These are phyloP conservation scores for Polyplosphaeria fusca DNA, from an alignment of 495 filamentous ascomycete species.

Conservation along the genomic window DNA sequence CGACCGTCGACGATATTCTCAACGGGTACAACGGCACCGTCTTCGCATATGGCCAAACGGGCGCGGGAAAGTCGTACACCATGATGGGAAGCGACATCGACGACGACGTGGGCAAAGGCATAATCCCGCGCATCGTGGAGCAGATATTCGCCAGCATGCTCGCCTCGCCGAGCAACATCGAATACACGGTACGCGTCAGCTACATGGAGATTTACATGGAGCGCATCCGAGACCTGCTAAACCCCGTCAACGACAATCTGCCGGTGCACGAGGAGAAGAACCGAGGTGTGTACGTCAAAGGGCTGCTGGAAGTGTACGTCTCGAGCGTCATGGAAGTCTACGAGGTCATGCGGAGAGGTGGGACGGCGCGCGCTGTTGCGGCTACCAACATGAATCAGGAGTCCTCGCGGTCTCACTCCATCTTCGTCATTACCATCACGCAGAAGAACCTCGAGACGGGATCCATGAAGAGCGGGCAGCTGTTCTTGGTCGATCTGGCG, in stretches of 20 bases:
- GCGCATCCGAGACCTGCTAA: conserved; percentile 87
- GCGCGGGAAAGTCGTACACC: conserved; percentile 96
- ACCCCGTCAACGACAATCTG: conserved; percentile 90
- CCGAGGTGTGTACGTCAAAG: conserved; percentile 94
- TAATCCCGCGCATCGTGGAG: conserved; percentile 95
- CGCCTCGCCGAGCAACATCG: conserved; percentile 85
- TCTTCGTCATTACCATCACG: conserved; percentile 94
- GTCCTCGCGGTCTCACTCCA: conserved; percentile 96
- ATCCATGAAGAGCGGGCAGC: conserved; percentile 90
- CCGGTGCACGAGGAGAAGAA: conserved; percentile 97
- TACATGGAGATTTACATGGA: conserved; percentile 99
- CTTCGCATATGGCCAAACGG: conserved; percentile 97
- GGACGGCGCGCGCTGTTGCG: conserved; percentile 81
- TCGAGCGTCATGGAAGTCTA: conserved; percentile 94
- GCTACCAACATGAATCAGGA: conserved; percentile 99
- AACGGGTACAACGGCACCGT: conserved; percentile 99
- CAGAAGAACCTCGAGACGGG: conserved; percentile 98
- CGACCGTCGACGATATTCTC: conserved; percentile 95
- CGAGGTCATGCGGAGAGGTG: conserved; percentile 93
- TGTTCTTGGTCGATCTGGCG: conserved; percentile 96
- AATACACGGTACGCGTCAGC: conserved; percentile 94
- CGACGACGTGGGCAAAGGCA: conserved; percentile 81
- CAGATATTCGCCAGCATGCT: conserved; percentile 96
- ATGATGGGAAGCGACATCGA: conserved; percentile 99
- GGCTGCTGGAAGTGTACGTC: conserved; percentile 90